Conservation (phyloP, 495 filamentous ascomycete genomes). For the Lindgomyces ingoldianus region DNA sequence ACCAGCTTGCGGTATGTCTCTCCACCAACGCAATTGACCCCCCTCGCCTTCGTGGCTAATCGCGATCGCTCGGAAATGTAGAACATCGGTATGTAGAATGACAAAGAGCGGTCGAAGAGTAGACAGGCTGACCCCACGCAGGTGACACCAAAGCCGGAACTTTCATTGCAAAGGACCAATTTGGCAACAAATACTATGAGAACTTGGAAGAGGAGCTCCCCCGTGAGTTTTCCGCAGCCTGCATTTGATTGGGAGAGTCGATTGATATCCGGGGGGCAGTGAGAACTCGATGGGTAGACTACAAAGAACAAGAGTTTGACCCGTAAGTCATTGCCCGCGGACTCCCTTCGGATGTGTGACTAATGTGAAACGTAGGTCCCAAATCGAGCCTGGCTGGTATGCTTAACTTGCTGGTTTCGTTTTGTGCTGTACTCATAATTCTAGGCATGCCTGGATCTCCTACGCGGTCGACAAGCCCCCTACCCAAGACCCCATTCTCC, state of each 20-base stretch:
- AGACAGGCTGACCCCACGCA: constrained; percentile 41
- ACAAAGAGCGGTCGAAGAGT: neutral
- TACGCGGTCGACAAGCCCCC: constrained; percentile 91
- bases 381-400: constrained; percentile 94
- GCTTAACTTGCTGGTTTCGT: constrained; percentile 15
- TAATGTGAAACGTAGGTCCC: constrained; percentile 52
- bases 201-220: constrained; percentile 90
- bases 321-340: constrained; percentile 54
- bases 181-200: constrained; percentile 97
- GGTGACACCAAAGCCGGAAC: constrained; percentile 97
- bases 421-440: constrained; percentile 4
- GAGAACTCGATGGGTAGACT: constrained; percentile 97
- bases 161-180: constrained; percentile 81
- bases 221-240: constrained; percentile 51
- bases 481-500: constrained; percentile 68
- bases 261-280: constrained; percentile 55
- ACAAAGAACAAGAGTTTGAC: constrained; percentile 83
- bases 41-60: constrained; percentile 16
- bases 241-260: constrained; percentile 1
- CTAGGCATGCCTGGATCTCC: constrained; percentile 91
- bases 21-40: neutral
- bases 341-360: neutral
- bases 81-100: constrained; percentile 60
- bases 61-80: constrained; percentile 41
- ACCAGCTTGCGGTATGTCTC: constrained; percentile 82